These are phyloP conservation scores for Candida sithepensis DNA, from an alignment of 805 yeast species.

Conservation along the genomic window DNA sequence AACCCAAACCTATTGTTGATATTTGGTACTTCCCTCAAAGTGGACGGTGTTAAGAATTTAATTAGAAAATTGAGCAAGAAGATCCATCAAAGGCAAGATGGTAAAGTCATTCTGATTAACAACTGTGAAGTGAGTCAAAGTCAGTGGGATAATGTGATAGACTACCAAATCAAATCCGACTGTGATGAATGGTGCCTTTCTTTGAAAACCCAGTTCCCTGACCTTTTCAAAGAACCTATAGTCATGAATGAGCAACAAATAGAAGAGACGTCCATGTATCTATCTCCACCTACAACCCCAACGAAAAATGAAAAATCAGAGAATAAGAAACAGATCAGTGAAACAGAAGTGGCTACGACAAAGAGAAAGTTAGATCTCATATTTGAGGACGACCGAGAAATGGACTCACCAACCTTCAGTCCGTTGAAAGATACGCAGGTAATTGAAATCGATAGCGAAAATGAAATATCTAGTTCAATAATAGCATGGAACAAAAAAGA, in stretches of 20 bases:
- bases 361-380: neutral
- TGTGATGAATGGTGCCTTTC: slow-evolving; percentile 77
- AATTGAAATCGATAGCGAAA: neutral
- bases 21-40: slow-evolving; percentile 90
- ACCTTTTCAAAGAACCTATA: slow-evolving; percentile 44
- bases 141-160: slow-evolving; percentile 69
- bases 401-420: slow-evolving; percentile 12
- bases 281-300: slow-evolving; percentile 24
- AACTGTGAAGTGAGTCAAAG: slow-evolving; percentile 57
- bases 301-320: slow-evolving; percentile 3
- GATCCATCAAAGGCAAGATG: slow-evolving; percentile 72
- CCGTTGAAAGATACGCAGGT: slow-evolving; percentile 8
- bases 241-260: slow-evolving; percentile 1
- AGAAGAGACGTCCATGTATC: slow-evolving; percentile 17
- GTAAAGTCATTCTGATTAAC: slow-evolving; percentile 74
- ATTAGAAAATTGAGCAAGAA: slow-evolving; percentile 66
- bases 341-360: neutral
- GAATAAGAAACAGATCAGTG: neutral
- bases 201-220: slow-evolving; percentile 52
- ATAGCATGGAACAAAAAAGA: neutral
- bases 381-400: neutral
- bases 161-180: slow-evolving; percentile 74
- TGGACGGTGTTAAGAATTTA: slow-evolving; percentile 79
- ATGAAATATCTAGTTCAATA: neutral
- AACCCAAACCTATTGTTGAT: slow-evolving; percentile 80